Evolutionary conservation across 1,284 basidiomycete species (phyloP), one percentile per base, ranked within the genome.

Genomic region (Vanrija humicola): DNA sequence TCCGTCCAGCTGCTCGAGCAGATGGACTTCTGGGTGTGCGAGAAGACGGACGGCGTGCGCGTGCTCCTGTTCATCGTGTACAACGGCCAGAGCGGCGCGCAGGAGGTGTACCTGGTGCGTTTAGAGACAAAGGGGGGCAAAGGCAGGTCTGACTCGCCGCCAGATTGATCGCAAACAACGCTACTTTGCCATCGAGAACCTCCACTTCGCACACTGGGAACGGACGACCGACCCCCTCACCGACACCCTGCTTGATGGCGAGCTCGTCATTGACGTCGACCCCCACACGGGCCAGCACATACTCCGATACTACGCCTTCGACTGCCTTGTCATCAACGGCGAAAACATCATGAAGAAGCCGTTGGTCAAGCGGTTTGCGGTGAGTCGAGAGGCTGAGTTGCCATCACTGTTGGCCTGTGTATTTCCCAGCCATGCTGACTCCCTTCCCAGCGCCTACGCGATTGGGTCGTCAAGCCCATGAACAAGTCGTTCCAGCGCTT

Each of bases 1-100:
- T 87, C 90, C 64, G 72, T 97, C 43, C 80, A 81, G 9, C 83
- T 87, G 68, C 81, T 97, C 43, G 90, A 95, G 77, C 79, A 78
- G 23, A 83, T 87, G 79, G 90, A 97, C 74, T 98, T 89, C 74
- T 99, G 95, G 95, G 95, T 99, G 28, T 97, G 93, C 78, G 96
- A 99, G 79, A 99, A 99, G 80, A 96, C 93, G n/a, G 96, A 99
- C 71, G 96, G 96, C 3, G 78, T 98, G 51, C 85, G 96, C 43
- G 90, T 98, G 29, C 80, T 98, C 43, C 83, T 98, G 46, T 80
- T 96, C 57, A 82, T 98, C 48, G 82, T 87, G 42, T 76, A 80
- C 50, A 79, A 81, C 21, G 76, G 81, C 9, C 59, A 66, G 21
- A 80, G 81, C 39, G 82, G 80, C 26, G 63, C 62, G 18, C 94